Evolutionary conservation across 2,329 filamentous ascomycete genomes (phyloP).

Genomic region (Aureobasidium leucospermi): DNA sequence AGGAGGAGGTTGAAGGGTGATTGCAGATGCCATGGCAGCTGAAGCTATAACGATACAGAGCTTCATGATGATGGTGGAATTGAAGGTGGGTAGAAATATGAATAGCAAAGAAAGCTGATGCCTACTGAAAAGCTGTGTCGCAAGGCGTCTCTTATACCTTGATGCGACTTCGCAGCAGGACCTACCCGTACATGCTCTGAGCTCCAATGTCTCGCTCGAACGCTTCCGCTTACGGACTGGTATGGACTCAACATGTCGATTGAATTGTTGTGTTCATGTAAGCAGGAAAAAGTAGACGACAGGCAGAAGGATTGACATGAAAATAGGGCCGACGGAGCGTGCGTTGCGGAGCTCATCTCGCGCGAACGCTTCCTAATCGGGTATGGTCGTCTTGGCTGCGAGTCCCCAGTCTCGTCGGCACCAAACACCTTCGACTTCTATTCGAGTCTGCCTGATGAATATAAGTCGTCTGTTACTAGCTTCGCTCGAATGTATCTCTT

Average conservation of each 20-base stretch:
- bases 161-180: background rate
- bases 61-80: background rate
- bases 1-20: background rate
- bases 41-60: background rate
- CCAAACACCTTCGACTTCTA: background rate
- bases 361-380: background rate
- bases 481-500: background rate
- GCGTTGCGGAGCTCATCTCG: background rate
- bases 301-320: background rate
- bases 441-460: background rate
- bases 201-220: background rate
- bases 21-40: background rate
- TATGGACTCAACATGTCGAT: background rate
- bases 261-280: background rate
- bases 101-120: background rate
- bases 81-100: background rate
- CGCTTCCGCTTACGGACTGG: background rate
- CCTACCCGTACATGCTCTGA: background rate
- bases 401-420: background rate
- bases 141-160: background rate
- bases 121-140: background rate
- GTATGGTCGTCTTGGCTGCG: background rate
- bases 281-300: background rate
- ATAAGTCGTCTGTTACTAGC: background rate
- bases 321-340: background rate